These are phyloP conservation scores for Monilinia fructicola DNA, from an alignment of 2,329 filamentous ascomycete species.

Conservation along the genomic window DNA sequence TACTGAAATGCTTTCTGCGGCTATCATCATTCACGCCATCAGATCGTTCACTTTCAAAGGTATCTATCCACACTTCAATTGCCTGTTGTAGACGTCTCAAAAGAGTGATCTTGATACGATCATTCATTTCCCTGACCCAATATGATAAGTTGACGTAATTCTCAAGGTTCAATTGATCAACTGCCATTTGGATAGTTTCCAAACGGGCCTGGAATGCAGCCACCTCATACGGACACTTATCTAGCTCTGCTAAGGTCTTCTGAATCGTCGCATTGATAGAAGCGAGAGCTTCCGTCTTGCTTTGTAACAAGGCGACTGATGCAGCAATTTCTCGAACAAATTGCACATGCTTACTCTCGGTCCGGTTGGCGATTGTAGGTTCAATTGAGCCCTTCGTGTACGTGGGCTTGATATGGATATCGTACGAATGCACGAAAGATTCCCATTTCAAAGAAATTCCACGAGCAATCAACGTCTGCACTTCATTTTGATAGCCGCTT, in stretches of 20 bases:
- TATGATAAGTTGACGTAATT: conserved; percentile 90
- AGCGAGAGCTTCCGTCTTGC: conserved; percentile 76
- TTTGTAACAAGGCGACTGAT: conserved; percentile 82
- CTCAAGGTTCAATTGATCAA: conserved; percentile 95
- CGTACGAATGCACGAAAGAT: conserved; percentile 95
- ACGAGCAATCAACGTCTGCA: conserved; percentile 78
- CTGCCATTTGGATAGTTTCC: conserved; percentile 83
- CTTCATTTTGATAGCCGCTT: conserved; percentile 88
- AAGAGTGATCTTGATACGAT: conserved; percentile 77
- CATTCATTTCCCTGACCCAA: conserved; percentile 88
- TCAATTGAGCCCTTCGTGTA: conserved; percentile 61
- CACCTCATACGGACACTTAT: conserved; percentile 78
- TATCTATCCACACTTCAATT: conserved; percentile 80
- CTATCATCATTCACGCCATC: conserved; percentile 49
- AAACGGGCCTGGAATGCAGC: conserved; percentile 77
- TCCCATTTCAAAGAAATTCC: conserved; percentile 94
- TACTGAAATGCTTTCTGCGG: conserved; percentile 51
- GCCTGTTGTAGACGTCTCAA: conserved; percentile 81
- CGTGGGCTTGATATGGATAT: conserved; percentile 73
- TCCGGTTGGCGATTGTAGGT: conserved; percentile 55
- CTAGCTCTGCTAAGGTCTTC: conserved; percentile 78
- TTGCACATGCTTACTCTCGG: conserved; percentile 91
- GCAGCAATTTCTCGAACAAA: conserved; percentile 93
- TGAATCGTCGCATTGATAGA: conserved; percentile 79
- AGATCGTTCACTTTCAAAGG: conserved; percentile 65